Conservation (phyloP, 2,329 filamentous ascomycete species). For the Claviceps sp. region DNA sequence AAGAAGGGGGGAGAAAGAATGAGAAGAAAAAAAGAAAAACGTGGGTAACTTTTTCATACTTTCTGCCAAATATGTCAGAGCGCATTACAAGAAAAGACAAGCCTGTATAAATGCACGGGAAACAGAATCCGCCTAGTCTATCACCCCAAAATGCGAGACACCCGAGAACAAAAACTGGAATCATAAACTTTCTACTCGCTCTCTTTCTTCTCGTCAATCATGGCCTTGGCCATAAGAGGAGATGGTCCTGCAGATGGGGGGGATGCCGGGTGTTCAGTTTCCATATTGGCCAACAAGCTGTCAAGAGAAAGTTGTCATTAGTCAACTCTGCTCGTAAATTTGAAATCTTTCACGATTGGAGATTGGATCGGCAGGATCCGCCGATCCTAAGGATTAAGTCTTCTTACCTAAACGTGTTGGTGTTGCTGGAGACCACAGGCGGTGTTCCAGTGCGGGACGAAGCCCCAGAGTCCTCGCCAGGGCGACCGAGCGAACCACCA, state of each 20-base stretch:
- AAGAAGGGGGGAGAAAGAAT: background rate
- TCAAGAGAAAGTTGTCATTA: background rate
- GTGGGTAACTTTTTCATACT: slow-evolving; percentile 31
- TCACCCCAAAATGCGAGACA: slow-evolving; percentile 34
- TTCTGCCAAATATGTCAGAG: slow-evolving; percentile 24
- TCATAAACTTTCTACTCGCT: slow-evolving; percentile 29
- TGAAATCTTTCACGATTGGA: no score
- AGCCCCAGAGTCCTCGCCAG: slow-evolving; percentile 71
- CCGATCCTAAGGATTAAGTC: background rate
- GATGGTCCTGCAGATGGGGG: slow-evolving; percentile 57
- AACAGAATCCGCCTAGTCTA: slow-evolving; percentile 35
- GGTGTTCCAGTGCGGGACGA: slow-evolving; percentile 87
- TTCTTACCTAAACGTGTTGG: slow-evolving; percentile 87
- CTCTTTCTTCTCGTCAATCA: slow-evolving; percentile 43
- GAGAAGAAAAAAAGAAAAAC: slow-evolving; percentile 13
- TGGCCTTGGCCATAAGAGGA: slow-evolving; percentile 50
- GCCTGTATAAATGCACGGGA: slow-evolving; percentile 34
- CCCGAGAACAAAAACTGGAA: slow-evolving; percentile 11
- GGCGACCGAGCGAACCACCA: slow-evolving; percentile 56
- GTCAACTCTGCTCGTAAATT: background rate
- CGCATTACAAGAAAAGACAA: slow-evolving; percentile 11
- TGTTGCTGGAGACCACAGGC: slow-evolving; percentile 42
- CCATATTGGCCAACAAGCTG: slow-evolving; percentile 48
- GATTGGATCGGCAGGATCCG: no score
- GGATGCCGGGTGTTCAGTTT: slow-evolving; percentile 50